Conservation (phyloP, 163 green algal species). For the Chlamydomonas reinhardtii region DNA sequence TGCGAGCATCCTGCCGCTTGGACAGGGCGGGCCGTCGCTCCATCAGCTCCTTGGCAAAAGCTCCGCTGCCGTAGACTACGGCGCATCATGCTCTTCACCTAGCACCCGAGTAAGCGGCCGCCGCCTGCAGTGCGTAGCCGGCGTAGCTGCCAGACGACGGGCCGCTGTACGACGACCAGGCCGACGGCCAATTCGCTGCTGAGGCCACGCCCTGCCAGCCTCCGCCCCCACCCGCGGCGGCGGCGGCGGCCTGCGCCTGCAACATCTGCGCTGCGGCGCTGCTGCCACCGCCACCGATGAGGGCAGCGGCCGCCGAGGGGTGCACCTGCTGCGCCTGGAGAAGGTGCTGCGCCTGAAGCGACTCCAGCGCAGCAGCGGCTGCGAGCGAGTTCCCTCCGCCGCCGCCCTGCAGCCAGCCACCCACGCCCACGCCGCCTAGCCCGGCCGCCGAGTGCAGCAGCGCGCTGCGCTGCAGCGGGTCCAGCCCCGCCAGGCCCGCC, state of each 20-base stretch:
- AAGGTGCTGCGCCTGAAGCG: not conserved
- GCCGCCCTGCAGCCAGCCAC: constrained; percentile 21
- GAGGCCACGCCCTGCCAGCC: not conserved
- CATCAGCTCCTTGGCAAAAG: too few species aligned
- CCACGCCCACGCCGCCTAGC: not conserved
- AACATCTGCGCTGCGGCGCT: constrained; percentile 10
- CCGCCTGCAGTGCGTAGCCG: constrained; percentile 18
- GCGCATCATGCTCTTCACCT: not conserved
- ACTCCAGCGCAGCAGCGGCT: not conserved
- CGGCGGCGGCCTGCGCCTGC: constrained; percentile 10
- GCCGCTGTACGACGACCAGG: constrained; percentile 14
- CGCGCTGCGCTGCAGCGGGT: constrained; percentile 7
- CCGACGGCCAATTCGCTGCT: not conserved
- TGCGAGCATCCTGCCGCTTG: too few species aligned
- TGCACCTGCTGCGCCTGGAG: not conserved
- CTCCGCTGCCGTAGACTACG: too few species aligned
- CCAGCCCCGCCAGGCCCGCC: constrained; percentile 12
- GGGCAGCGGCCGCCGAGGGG: not conserved
- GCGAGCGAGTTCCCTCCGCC: not conserved
- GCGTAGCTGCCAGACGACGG: not conserved
- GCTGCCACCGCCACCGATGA: not conserved
- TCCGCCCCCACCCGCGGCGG: not conserved
- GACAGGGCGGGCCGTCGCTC: too few species aligned
- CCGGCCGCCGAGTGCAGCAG: constrained; percentile 22
- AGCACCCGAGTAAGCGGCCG: not conserved